Base-by-base conservation (phyloP, 345 rosid species). In the Carallia pectinifolia region DNA sequence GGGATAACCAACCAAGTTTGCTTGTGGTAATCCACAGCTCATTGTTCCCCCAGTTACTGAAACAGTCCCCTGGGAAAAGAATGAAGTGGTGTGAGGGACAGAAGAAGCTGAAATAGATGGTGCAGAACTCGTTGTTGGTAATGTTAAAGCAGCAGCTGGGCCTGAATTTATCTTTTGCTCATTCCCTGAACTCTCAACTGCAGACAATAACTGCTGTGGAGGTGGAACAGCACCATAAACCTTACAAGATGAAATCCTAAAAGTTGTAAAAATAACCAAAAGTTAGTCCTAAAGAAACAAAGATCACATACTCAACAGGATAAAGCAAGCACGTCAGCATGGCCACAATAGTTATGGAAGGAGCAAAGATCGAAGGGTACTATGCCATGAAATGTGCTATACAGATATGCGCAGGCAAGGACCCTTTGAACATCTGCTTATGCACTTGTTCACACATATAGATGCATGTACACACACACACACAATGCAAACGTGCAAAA, bases 211-310 rank as follows among this genome's bases (percentile, higher is more conserved):
- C 67, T 79, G 84, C 73, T 85, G 93, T 54, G 97, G 92, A 47
- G 98, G 97, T 59, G 98, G 98, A 64, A 93, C 95, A 73, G 95
- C 94, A 74, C 84, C 82, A 75, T 89, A 91, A 74, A 85, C 86
- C 77, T 89, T 91, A 69, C 71, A 71, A 58, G 91, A 87, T 36
- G 91, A 86, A 76, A 79, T 72, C 90, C 98, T 94, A 75, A 55
- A 64, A 66, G 62, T 55, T 60, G 47, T 68, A 56, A 55, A 70
- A 67, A 33, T 19, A 58, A 53, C 36, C 13, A 63, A 47, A 74
- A 34, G 69, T 82, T 71, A 68, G 56, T 58, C 71, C 68, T 67
- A 12, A 10, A 44, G 50, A 44, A 44, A 44, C 16, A 44, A 15
- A 44, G 4, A 44, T 44, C 4, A 2, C 50, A 44, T 44, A 15